phyloP scores from a whole-genome alignment of 78 protist species.

The Andalucia godoyi region DNA sequence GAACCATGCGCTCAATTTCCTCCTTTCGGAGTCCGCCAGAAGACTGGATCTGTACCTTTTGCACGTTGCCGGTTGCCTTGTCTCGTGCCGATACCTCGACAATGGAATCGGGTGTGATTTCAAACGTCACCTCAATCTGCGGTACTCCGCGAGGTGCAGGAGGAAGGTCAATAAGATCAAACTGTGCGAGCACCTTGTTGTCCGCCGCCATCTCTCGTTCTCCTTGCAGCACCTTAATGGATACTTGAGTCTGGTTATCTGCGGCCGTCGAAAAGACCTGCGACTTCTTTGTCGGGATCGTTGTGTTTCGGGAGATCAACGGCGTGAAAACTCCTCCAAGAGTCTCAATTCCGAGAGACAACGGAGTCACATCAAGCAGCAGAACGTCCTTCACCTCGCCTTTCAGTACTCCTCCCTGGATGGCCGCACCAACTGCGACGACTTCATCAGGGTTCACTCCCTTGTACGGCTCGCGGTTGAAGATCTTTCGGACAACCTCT shows the following conservation, averaged over 20 bases:
- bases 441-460: conserved; percentile 99
- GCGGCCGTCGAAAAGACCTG: conserved; percentile 95
- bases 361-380: conserved; percentile 90
- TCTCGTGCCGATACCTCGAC: conserved; percentile 87
- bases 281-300: conserved; percentile 86
- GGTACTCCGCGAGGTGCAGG: conserved; percentile 87
- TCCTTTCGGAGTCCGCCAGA: conserved; percentile 84
- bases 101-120: conserved; percentile 86
- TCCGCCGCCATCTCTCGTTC: conserved; percentile 95
- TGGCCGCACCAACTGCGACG: conserved; percentile 99
- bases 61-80: conserved; percentile 88
- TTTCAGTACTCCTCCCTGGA: conserved; percentile 93
- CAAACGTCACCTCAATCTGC: conserved; percentile 83
- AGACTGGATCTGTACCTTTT: conserved; percentile 67
- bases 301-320: conserved; percentile 81
- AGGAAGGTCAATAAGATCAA: conserved; percentile 89
- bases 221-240: conserved; percentile 97
- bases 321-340: conserved; percentile 83
- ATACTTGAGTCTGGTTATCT: conserved; percentile 97
- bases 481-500: conserved; percentile 61
- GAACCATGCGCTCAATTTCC: conserved; percentile 86
- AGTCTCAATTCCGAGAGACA: conserved; percentile 87
- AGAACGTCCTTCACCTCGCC: conserved; percentile 78
- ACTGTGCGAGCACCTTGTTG: conserved; percentile 89
- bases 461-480: conserved; percentile 79